A percentile compares a stretch with the other conserved stretches of the same genome.
Evolutionary conservation across 495 filamentous ascomycete genomes (phyloP).

Genomic region (Podospora conica): DNA sequence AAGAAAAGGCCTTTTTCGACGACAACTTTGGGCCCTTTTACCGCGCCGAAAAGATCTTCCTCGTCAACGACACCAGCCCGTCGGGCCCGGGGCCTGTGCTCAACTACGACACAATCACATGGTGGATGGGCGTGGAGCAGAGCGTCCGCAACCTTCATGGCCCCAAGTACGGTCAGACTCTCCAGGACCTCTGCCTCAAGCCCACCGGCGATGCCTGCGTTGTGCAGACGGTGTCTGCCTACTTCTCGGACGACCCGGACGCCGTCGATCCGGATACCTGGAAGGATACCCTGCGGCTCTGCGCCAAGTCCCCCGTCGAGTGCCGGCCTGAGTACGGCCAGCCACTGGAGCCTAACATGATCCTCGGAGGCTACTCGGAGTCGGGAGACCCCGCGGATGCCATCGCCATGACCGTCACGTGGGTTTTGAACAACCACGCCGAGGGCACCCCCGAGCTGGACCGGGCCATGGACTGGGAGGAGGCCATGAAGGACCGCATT

Average conservation of each 20-base stretch:
- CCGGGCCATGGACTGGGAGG: conserved; percentile 84
- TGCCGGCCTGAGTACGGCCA: conserved; percentile 85
- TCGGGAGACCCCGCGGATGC: conserved; percentile 64
- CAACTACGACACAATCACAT: conserved; percentile 76
- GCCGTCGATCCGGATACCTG: conserved; percentile 54
- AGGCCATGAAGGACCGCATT: conserved; percentile 63
- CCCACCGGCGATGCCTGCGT: conserved; percentile 87
- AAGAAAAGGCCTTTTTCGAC: conserved; percentile 94
- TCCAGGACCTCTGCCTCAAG: conserved; percentile 90
- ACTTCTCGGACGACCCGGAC: conserved; percentile 64
- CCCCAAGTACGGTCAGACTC: conserved; percentile 49
- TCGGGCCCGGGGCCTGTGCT: conserved; percentile 66
- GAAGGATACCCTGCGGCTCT: conserved; percentile 60
- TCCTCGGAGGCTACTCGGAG: conserved; percentile 73
- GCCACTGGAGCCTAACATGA: conserved; percentile 75
- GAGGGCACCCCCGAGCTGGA: conserved; percentile 63
- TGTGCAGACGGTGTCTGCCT: conserved; percentile 81
- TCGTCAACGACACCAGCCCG: conserved; percentile 76
- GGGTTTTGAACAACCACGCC: conserved; percentile 88
- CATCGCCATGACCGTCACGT: conserved; percentile 77
- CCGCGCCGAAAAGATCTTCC: conserved; percentile 84
- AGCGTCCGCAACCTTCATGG: conserved; percentile 65
- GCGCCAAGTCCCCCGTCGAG: conserved; percentile 67
- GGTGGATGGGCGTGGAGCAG: conserved; percentile 92
- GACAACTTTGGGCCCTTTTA: conserved; percentile 94